These are phyloP conservation scores for Macrophomina tecta DNA, from an alignment of 2,329 filamentous ascomycete genomes.

Conservation along the genomic window DNA sequence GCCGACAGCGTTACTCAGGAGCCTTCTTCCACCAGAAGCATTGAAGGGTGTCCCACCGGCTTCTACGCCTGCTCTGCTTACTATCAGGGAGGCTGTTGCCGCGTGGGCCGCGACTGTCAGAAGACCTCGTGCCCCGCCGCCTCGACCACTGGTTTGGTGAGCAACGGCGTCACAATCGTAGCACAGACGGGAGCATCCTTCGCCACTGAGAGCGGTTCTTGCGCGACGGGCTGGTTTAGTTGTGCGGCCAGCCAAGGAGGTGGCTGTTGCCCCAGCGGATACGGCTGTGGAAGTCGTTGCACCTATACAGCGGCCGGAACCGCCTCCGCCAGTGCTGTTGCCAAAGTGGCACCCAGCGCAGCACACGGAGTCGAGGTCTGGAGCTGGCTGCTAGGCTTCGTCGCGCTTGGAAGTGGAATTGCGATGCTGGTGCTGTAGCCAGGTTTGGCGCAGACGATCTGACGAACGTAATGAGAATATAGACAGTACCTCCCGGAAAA, in stretches of 20 bases:
- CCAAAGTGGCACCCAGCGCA: slow-evolving; percentile 48
- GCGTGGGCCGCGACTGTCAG: slow-evolving; percentile 83
- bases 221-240: slow-evolving; percentile 79
- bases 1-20: slow-evolving; percentile 48
- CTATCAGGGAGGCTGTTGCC: slow-evolving; percentile 84
- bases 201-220: slow-evolving; percentile 55
- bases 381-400: slow-evolving; percentile 34
- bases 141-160: slow-evolving; percentile 65
- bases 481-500: background rate
- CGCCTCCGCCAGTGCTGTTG: slow-evolving; percentile 32
- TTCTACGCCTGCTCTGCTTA: slow-evolving; percentile 90
- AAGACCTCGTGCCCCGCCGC: slow-evolving; percentile 75
- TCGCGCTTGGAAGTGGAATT: slow-evolving; percentile 40
- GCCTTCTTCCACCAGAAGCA: slow-evolving; percentile 43
- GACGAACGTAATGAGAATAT: slow-evolving; percentile 20
- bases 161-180: slow-evolving; percentile 72
- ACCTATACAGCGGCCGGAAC: slow-evolving; percentile 43
- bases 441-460: slow-evolving; percentile 16
- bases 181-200: slow-evolving; percentile 61
- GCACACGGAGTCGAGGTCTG: slow-evolving; percentile 41
- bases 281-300: slow-evolving; percentile 65
- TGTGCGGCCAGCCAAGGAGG: slow-evolving; percentile 71
- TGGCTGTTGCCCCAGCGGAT: slow-evolving; percentile 85
- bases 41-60: slow-evolving; percentile 75
- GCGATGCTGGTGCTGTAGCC: slow-evolving; percentile 48